Conservation (phyloP, 495 filamentous ascomycete species). For the Trichodelitschia bisporula region DNA sequence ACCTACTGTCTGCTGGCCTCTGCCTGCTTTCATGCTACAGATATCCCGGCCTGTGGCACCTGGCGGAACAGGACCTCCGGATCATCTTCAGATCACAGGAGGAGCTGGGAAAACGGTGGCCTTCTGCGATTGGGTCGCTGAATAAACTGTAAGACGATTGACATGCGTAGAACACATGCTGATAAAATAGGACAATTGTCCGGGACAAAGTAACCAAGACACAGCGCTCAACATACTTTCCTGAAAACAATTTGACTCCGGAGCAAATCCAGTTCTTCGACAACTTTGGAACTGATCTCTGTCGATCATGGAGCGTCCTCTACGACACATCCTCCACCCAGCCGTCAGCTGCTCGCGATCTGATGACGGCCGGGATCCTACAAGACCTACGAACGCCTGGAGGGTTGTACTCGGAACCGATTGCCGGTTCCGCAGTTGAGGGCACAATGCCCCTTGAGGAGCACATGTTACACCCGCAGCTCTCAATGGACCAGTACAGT, state of each 20-base stretch:
- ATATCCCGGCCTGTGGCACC: slow-evolving; percentile 5
- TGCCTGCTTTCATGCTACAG: slow-evolving; percentile 8
- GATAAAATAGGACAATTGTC: slow-evolving; percentile 2
- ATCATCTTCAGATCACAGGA: slow-evolving; percentile 6
- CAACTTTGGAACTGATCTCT: slow-evolving; percentile 8
- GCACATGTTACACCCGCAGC: too few species aligned
- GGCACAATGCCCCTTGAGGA: too few species aligned
- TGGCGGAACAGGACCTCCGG: slow-evolving; percentile 7
- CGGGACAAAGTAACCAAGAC: slow-evolving; percentile 6
- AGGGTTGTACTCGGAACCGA: too few species aligned
- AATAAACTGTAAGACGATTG: slow-evolving; percentile 6
- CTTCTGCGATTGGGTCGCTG: slow-evolving; percentile 6
- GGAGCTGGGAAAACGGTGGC: slow-evolving; percentile 8
- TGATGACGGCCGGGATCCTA: slow-evolving; percentile 9
- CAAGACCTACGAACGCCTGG: slow-evolving; percentile 6
- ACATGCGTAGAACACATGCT: not conserved
- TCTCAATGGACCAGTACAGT: slow-evolving; percentile 1
- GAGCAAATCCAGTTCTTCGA: slow-evolving; percentile 6
- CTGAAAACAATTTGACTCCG: slow-evolving; percentile 5
- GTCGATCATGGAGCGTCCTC: slow-evolving; percentile 7
- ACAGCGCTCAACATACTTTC: slow-evolving; percentile 4
- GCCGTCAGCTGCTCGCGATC: slow-evolving; percentile 4
- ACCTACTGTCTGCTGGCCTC: slow-evolving; percentile 8
- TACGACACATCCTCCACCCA: slow-evolving; percentile 2
- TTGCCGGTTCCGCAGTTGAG: too few species aligned